phyloP scores from a whole-genome alignment of 768 basidiomycete species.

The Tulasnella sp. region DNA sequence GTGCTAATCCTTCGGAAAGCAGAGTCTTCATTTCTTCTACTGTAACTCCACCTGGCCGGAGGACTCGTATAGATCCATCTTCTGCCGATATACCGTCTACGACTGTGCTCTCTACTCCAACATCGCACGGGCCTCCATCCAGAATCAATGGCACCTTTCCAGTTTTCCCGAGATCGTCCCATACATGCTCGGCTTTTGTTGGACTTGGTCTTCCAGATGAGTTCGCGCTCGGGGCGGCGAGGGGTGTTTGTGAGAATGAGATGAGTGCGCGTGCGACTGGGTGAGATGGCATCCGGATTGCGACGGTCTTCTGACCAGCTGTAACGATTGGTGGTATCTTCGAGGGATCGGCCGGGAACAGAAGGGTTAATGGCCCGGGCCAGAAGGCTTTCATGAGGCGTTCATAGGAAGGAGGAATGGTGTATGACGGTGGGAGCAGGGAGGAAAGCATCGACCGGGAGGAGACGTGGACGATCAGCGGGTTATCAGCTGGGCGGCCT shows the following conservation, averaged over 20 bases:
- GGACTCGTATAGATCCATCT: conserved; percentile 71
- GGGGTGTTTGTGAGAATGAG: conserved; percentile 61
- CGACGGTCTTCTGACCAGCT: conserved; percentile 74
- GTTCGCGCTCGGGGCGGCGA: conserved; percentile 95
- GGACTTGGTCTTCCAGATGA: conserved; percentile 92
- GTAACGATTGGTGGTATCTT: conserved; percentile 72
- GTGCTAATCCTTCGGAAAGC: background rate
- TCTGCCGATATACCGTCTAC: conserved; percentile 68
- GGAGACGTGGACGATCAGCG: conserved; percentile 94
- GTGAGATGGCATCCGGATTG: conserved; percentile 91
- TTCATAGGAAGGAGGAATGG: conserved; percentile 60
- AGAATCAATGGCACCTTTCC: conserved; percentile 74
- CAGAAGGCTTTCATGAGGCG: conserved; percentile 79
- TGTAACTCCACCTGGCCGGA: conserved; percentile 89
- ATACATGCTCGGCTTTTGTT: conserved; percentile 81
- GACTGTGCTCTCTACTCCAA: conserved; percentile 95
- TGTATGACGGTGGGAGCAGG: conserved; percentile 65
- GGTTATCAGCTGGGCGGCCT: conserved; percentile 91
- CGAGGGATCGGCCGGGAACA: conserved; percentile 70
- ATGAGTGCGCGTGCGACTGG: conserved; percentile 89
- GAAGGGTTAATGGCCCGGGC: conserved; percentile 90
- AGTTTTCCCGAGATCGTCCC: conserved; percentile 56
- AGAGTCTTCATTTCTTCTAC: conserved; percentile 77
- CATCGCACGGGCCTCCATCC: conserved; percentile 86
- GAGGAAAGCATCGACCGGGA: conserved; percentile 73